These are phyloP conservation scores for Bruguiera parviflora DNA, from an alignment of 345 rosid genomes.

Conservation along the genomic window DNA sequence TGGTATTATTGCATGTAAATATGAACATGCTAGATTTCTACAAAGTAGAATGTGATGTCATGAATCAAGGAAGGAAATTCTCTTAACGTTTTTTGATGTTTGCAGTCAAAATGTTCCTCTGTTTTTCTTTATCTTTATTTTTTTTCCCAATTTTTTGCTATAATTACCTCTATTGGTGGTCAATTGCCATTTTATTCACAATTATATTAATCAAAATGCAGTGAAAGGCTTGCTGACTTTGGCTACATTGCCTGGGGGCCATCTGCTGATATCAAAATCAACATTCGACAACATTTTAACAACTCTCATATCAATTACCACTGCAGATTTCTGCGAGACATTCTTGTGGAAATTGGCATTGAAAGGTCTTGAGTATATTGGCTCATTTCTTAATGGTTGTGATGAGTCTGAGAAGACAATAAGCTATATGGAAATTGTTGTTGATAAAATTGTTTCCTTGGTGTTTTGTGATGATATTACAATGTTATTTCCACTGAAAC, in stretches of 20 bases:
- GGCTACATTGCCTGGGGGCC: constrained; percentile 54
- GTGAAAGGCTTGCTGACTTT: constrained; percentile 81
- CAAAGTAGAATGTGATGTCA: neutral
- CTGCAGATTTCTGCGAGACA: constrained; percentile 37
- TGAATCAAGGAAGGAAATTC: too few relatives aligned
- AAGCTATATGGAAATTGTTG: constrained; percentile 57
- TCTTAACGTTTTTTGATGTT: too few relatives aligned
- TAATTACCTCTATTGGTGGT: neutral
- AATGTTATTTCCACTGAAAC: constrained; percentile 49
- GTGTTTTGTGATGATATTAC: constrained; percentile 40
- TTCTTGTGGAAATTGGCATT: constrained; percentile 60
- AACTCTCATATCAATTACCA: constrained; percentile 50
- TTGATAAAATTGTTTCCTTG: constrained; percentile 49
- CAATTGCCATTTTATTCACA: neutral
- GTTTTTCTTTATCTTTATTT: neutral
- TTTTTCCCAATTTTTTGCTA: neutral
- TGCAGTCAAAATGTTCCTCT: too few relatives aligned
- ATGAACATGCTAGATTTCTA: neutral
- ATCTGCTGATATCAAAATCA: constrained; percentile 42
- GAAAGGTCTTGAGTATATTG: constrained; percentile 66
- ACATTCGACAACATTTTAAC: constrained; percentile 62
- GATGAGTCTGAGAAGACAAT: constrained; percentile 4
- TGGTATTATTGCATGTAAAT: neutral
- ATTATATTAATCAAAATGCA: constrained; percentile 33
- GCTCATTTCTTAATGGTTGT: constrained; percentile 49